Conservation (phyloP, 768 basidiomycete genomes). For the Pisolithus albus region DNA sequence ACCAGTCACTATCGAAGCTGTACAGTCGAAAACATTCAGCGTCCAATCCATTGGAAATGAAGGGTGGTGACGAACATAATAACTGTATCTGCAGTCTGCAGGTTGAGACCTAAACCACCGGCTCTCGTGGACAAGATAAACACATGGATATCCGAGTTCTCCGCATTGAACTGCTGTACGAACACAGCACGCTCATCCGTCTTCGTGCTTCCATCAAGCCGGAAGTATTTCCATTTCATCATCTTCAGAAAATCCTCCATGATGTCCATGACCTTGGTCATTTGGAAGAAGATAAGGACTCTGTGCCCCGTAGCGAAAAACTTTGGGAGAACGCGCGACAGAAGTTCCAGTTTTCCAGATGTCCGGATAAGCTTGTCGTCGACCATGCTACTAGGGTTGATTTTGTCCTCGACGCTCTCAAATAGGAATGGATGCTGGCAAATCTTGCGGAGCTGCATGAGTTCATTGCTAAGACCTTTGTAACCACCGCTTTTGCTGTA, state of each 20-base stretch:
- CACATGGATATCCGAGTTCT: slow-evolving; percentile 77
- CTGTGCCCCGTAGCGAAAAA: slow-evolving; percentile 90
- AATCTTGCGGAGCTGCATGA: slow-evolving; percentile 97
- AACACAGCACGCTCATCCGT: slow-evolving; percentile 89
- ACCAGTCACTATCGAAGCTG: slow-evolving; percentile 79
- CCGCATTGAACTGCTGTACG: slow-evolving; percentile 85
- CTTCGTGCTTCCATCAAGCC: slow-evolving; percentile 95
- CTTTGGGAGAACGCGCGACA: slow-evolving; percentile 89
- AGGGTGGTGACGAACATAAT: slow-evolving; percentile 61
- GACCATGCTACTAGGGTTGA: slow-evolving; percentile 75
- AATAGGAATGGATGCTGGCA: slow-evolving; percentile 98
- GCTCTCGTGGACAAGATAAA: slow-evolving; percentile 94
- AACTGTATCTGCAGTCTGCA: slow-evolving; percentile 95
- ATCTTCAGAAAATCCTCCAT: slow-evolving; percentile 93
- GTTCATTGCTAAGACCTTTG: slow-evolving; percentile 87
- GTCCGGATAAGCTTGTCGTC: slow-evolving; percentile 82
- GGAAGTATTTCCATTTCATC: slow-evolving; percentile 80
- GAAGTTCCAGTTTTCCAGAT: slow-evolving; percentile 90
- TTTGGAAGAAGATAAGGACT: slow-evolving; percentile 99
- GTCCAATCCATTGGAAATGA: slow-evolving; percentile 1
- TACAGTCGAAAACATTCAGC: slow-evolving; percentile 8
- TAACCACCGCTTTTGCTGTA: slow-evolving; percentile 67
- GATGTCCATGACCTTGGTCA: slow-evolving; percentile 99
- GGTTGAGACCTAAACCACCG: slow-evolving; percentile 88
- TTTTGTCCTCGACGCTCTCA: slow-evolving; percentile 89